Evolutionary conservation across 2,329 filamentous ascomycete genomes (phyloP).

Genomic region (Zymoseptoria pseudotritici): DNA sequence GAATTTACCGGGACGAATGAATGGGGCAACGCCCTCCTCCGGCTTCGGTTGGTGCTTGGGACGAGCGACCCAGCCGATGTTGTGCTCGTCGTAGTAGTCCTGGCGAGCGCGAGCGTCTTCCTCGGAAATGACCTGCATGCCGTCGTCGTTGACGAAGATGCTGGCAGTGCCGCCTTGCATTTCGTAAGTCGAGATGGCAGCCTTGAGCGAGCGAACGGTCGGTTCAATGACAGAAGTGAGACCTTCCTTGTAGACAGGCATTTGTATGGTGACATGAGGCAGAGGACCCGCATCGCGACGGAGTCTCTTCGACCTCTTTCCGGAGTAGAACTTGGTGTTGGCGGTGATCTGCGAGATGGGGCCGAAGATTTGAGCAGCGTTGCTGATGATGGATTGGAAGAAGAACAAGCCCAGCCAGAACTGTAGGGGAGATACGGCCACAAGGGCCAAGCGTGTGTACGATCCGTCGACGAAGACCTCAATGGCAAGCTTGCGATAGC

Average conservation of each 20-base stretch:
- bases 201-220: slow-evolving; percentile 33
- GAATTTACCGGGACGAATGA: slow-evolving; percentile 56
- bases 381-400: slow-evolving; percentile 39
- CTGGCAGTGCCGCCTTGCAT: slow-evolving; percentile 57
- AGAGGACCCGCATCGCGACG: slow-evolving; percentile 29
- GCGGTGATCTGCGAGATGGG: slow-evolving; percentile 38
- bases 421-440: slow-evolving; percentile 47
- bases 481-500: slow-evolving; percentile 49
- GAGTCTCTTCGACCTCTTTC: slow-evolving; percentile 34
- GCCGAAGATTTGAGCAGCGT: slow-evolving; percentile 37
- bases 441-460: slow-evolving; percentile 49
- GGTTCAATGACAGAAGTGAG: slow-evolving; percentile 33
- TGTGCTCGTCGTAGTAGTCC: slow-evolving; percentile 45
- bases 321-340: slow-evolving; percentile 43
- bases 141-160: slow-evolving; percentile 63
- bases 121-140: slow-evolving; percentile 53
- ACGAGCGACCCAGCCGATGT: slow-evolving; percentile 44
- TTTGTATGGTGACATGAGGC: slow-evolving; percentile 50
- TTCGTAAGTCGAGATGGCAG: slow-evolving; percentile 45
- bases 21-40: slow-evolving; percentile 42
- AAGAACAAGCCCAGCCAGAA: slow-evolving; percentile 53
- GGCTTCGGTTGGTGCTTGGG: slow-evolving; percentile 47
- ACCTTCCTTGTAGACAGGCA: slow-evolving; percentile 38
- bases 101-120: slow-evolving; percentile 39
- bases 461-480: slow-evolving; percentile 48